Percentiles rank a stretch among this genome's conserved stretches.
These are phyloP conservation scores for Magnolia changhungtana DNA, from an alignment of 164 flowering plant species.

Conservation along the genomic window DNA sequence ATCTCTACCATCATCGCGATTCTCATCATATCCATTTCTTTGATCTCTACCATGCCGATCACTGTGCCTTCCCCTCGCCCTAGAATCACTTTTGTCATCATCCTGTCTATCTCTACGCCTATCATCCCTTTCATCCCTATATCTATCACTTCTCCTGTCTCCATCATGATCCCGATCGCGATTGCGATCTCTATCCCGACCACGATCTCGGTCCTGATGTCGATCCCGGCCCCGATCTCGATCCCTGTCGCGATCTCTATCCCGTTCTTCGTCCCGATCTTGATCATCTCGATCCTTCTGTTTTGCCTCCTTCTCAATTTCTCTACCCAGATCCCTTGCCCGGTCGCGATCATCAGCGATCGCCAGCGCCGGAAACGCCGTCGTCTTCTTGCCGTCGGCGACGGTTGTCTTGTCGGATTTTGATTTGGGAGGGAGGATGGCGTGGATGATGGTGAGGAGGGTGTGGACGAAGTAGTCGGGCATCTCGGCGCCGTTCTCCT, in stretches of 20 bases:
- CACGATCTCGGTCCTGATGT: slow-evolving; percentile 19
- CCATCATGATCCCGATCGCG: slow-evolving; percentile 14
- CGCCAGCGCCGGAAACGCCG: slow-evolving; percentile 39
- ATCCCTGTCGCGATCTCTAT: slow-evolving; percentile 20
- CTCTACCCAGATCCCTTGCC: slow-evolving; percentile 62
- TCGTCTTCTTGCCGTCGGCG: slow-evolving; percentile 20
- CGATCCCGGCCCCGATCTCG: slow-evolving; percentile 22
- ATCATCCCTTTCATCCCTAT: slow-evolving; percentile 11
- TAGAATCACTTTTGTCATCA: neutral
- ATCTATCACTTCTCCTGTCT: slow-evolving; percentile 4
- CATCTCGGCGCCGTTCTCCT: slow-evolving; percentile 76
- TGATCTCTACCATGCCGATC: slow-evolving; percentile 8
- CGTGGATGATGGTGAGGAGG: slow-evolving; percentile 71
- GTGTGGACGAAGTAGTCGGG: slow-evolving; percentile 89
- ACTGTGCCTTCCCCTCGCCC: neutral
- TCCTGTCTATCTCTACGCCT: slow-evolving; percentile 5
- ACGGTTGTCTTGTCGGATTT: slow-evolving; percentile 25
- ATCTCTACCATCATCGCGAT: neutral
- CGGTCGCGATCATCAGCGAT: slow-evolving; percentile 54
- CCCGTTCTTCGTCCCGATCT: slow-evolving; percentile 14
- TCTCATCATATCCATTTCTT: neutral
- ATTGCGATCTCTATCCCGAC: slow-evolving; percentile 18
- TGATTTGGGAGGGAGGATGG: slow-evolving; percentile 60
- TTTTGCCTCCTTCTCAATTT: slow-evolving; percentile 53
- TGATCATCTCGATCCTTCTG: slow-evolving; percentile 20